Percentiles rank a stretch among this genome's conserved stretches.
Conservation (phyloP, 495 filamentous ascomycete genomes). For the Podospora pseudopauciseta region DNA sequence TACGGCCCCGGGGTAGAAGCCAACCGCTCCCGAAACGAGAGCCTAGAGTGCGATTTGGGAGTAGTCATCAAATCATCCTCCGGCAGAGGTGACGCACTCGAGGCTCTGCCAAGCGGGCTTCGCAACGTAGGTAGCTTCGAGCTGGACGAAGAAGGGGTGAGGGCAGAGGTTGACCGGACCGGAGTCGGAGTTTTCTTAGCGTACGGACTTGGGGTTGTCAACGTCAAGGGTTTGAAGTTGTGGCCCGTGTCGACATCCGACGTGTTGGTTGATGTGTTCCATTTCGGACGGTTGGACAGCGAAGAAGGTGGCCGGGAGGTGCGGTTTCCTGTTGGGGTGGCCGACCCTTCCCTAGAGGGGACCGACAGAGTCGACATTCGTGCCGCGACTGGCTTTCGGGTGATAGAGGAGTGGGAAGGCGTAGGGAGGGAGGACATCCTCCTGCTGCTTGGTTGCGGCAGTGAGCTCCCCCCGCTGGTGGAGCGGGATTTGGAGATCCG, state of each 20-base stretch:
- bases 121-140: conserved; percentile 47
- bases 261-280: conserved; percentile 74
- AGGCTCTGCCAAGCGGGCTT: conserved; percentile 42
- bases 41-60: conserved; percentile 31
- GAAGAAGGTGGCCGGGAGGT: conserved; percentile 47
- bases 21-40: conserved; percentile 50
- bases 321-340: conserved; percentile 56
- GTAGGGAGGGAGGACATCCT: conserved; percentile 33
- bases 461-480: conserved; percentile 35
- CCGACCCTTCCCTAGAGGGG: conserved; percentile 46
- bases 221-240: conserved; percentile 61
- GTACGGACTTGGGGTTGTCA: conserved; percentile 61
- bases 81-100: conserved; percentile 36
- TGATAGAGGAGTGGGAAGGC: conserved; percentile 13
- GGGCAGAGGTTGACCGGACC: conserved; percentile 36
- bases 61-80: conserved; percentile 34
- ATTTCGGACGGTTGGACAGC: conserved; percentile 62
- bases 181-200: conserved; percentile 44
- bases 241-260: conserved; percentile 64
- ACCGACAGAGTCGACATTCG: conserved; percentile 39
- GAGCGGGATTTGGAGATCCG: conserved; percentile 43
- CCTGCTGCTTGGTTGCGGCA: conserved; percentile 42
- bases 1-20: conserved; percentile 40
- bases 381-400: conserved; percentile 32
- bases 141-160: conserved; percentile 35